Evolutionary conservation across 495 filamentous ascomycete genomes (phyloP).

Genomic region (Aspergillus indologenus): DNA sequence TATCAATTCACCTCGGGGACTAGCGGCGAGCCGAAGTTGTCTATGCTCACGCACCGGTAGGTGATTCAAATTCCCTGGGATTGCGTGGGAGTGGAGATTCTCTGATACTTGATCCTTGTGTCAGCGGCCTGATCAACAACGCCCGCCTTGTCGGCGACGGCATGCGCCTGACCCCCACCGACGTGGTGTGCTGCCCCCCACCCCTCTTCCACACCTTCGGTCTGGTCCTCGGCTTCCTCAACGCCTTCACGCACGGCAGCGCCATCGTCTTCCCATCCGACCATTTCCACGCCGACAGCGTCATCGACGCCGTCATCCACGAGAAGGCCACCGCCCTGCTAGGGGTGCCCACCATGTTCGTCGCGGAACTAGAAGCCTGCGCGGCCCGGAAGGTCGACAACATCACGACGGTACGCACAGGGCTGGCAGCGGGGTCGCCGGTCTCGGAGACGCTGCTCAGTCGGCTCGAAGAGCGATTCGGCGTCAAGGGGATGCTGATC

Average conservation of each 20-base stretch:
- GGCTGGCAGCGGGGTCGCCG: conserved; percentile 1
- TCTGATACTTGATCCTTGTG: no score
- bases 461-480: background rate
- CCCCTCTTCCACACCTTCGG: conserved; percentile 19
- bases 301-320: conserved; percentile 2
- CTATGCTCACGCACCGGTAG: conserved; percentile 1
- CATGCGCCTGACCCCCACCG: conserved; percentile 60
- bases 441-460: conserved; percentile 3
- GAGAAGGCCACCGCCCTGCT: conserved; percentile 8
- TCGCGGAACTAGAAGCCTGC: conserved; percentile 8
- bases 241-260: conserved; percentile 10
- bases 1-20: background rate
- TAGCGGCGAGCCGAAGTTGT: background rate
- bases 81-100: no score
- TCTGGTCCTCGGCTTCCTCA: conserved; percentile 13
- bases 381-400: background rate
- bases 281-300: conserved; percentile 9
- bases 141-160: conserved; percentile 56
- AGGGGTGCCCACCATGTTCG: conserved; percentile 16
- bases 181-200: conserved; percentile 36
- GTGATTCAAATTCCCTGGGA: background rate
- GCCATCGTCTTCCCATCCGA: conserved; percentile 10
- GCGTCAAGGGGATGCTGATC: background rate
- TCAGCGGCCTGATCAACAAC: conserved; percentile 1
- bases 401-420: background rate